Evolutionary conservation across 306 rosid genomes (phyloP), one percentile per base, ranked within the genome.

Genomic region (Parietaria judaica): DNA sequence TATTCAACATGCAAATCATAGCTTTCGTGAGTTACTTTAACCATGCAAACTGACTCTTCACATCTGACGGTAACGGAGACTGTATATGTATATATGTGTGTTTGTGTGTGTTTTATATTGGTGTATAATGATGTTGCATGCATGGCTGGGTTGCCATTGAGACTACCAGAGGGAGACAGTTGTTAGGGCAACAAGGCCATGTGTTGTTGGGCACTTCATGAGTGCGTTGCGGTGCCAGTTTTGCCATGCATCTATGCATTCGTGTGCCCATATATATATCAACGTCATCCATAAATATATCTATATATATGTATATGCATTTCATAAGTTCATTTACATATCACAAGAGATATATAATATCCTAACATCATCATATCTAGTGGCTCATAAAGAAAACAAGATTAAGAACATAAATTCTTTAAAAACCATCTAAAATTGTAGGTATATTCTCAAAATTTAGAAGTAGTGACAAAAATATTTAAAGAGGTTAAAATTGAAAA

Each of bases 51-150:
- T 36, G 54, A 51, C 65, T 37, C 36, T 64, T 57, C 10, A 43
- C 4, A 43, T 46, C 31, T 54, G 52, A 68, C 72, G 66, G 72
- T 68, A 65, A 72, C 72, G 78, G 73, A 37, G 49, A 49, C 15
- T 15, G 8, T 41, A 41, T 41, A 41, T 41, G 9, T 41, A 41
- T 41, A 41, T 41, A 3, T 41, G 9, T 41, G 45, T 41, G 45
- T 41, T 1, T 41, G 45, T 41, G 45, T 49, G 53, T 0, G 15
- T 23, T 23, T 23, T 23, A 23, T n/a, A n/a, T 11, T 49, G 9
- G 53, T 49, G 13, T 49, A 49, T 49, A 49, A 49, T 11, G 13
- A 31, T 7, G 7, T 45, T 36, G 67, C 67, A 64, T 68, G 78
- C 75, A 68, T 61, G 69, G 37, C 14, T 36, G 49, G 46, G 44